Percentiles rank a stretch among this genome's conserved stretches.
Conservation (phyloP, 805 yeast species). For the Candida maltosa region DNA sequence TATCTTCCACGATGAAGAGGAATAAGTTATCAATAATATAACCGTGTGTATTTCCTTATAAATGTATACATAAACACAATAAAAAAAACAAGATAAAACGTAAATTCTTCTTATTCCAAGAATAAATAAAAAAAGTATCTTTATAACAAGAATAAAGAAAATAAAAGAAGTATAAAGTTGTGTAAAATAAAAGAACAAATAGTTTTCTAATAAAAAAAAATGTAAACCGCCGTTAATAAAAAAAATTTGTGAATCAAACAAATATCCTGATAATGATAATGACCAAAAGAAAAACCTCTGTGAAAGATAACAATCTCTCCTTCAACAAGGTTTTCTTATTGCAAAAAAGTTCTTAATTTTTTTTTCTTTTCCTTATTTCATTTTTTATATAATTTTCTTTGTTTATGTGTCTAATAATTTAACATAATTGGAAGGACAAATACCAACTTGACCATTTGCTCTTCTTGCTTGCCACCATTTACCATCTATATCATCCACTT, state of each 20-base stretch:
- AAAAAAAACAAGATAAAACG: too few species aligned
- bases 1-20: slow-evolving; percentile 7
- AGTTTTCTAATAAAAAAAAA: too few species aligned
- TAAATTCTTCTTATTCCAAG: too few species aligned
- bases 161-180: too few species aligned
- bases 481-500: slow-evolving; percentile 89
- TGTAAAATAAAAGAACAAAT: too few species aligned
- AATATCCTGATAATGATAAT: background rate
- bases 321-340: too few species aligned
- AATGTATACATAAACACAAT: too few species aligned
- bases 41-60: too few species aligned
- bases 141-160: too few species aligned
- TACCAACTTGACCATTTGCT: slow-evolving; percentile 88
- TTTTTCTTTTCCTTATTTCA: background rate
- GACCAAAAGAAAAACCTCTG: slow-evolving; percentile 1
- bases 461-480: slow-evolving; percentile 98
- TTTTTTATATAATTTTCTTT: background rate
- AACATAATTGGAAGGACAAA: slow-evolving; percentile 93
- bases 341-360: background rate
- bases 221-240: too few species aligned
- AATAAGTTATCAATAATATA: background rate
- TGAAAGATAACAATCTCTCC: background rate
- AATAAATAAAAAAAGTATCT: too few species aligned
- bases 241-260: background rate
- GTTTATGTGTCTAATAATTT: slow-evolving; percentile 51